Evolutionary conservation across 495 filamentous ascomycete species (phyloP).

Genomic region (Staphylotrichum tortipilum): DNA sequence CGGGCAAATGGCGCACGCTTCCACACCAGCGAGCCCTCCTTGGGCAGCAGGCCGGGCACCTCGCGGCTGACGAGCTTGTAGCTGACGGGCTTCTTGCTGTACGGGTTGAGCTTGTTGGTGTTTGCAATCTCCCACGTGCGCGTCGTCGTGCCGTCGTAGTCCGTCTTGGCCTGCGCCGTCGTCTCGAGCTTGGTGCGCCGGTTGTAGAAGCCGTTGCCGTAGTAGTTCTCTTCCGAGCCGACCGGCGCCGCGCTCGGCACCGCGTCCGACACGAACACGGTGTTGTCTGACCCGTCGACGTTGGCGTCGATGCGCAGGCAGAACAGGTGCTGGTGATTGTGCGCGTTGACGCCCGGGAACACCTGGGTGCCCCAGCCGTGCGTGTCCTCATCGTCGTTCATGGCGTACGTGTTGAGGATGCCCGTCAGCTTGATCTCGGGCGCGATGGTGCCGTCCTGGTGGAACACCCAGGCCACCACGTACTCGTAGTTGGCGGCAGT

Average conservation of each 20-base stretch:
- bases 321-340: conserved; percentile 95
- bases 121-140: conserved; percentile 92
- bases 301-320: conserved; percentile 85
- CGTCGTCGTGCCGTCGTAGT: conserved; percentile 71
- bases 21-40: conserved; percentile 79
- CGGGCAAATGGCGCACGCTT: conserved; percentile 87
- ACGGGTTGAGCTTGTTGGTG: conserved; percentile 70
- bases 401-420: conserved; percentile 86
- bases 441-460: conserved; percentile 88
- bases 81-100: conserved; percentile 76
- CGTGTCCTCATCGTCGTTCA: conserved; percentile 76
- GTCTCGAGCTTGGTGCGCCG: conserved; percentile 75
- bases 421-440: conserved; percentile 93
- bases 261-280: conserved; percentile 76
- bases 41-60: conserved; percentile 70
- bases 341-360: conserved; percentile 47
- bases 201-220: conserved; percentile 93
- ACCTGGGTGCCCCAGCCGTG: conserved; percentile 90
- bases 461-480: conserved; percentile 86
- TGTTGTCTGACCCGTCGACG: conserved; percentile 80
- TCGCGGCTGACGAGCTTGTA: conserved; percentile 92
- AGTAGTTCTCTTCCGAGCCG: conserved; percentile 73
- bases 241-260: conserved; percentile 56
- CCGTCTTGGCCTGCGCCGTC: conserved; percentile 59
- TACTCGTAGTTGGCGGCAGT: conserved; percentile 98